Conservation (phyloP, 225 moss, liverwort and hornwort species). For the Anthoceros angustus region DNA sequence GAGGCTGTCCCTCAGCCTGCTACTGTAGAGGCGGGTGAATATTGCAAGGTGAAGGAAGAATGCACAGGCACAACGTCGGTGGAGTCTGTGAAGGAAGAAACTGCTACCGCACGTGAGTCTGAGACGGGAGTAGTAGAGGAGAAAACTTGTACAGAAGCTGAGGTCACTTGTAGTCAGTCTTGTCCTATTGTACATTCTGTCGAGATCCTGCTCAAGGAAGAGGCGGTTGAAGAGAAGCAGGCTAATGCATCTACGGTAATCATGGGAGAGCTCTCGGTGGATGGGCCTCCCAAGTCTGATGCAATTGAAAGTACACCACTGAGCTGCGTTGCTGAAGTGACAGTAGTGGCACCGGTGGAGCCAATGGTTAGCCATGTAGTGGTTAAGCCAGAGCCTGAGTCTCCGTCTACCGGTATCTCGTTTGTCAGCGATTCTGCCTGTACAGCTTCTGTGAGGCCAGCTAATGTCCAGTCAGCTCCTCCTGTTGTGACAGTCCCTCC, state of each 20-base stretch:
- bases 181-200: background rate
- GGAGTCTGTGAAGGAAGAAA: too few relatives aligned
- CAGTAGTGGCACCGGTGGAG: slow-evolving; percentile 19
- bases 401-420: slow-evolving; percentile 42
- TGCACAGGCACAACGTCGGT: too few relatives aligned
- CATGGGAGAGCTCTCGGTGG: background rate
- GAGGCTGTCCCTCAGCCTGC: too few relatives aligned
- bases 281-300: slow-evolving; percentile 4
- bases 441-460: slow-evolving; percentile 23
- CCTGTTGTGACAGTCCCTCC: slow-evolving; percentile 15
- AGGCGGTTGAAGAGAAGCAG: slow-evolving; percentile 17
- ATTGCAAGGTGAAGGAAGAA: too few relatives aligned
- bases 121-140: too few relatives aligned
- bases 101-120: too few relatives aligned
- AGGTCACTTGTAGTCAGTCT: too few relatives aligned
- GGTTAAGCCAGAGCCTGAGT: slow-evolving; percentile 70
- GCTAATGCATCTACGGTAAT: background rate
- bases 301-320: slow-evolving; percentile 13
- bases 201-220: slow-evolving; percentile 17
- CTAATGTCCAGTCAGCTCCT: slow-evolving; percentile 27
- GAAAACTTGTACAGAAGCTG: too few relatives aligned
- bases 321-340: slow-evolving; percentile 12
- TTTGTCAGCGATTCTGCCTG: slow-evolving; percentile 41
- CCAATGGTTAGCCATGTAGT: slow-evolving; percentile 14
- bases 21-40: too few relatives aligned